Percentiles rank a stretch among this genome's conserved stretches.
These are phyloP conservation scores for Beauveria bassiana DNA, from an alignment of 2,329 filamentous ascomycete genomes.

Conservation along the genomic window DNA sequence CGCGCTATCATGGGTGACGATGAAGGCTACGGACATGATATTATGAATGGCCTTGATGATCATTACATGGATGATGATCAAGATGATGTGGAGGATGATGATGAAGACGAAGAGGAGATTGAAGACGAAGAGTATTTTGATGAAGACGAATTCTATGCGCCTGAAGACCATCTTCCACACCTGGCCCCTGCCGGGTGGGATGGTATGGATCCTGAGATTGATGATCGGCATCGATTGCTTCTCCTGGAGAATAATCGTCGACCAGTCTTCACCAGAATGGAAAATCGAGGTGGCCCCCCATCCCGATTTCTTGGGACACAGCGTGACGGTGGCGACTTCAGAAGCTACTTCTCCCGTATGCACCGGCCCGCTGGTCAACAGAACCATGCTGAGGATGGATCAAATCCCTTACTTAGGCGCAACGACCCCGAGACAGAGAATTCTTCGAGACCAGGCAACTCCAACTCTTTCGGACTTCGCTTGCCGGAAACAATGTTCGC, in stretches of 20 bases:
- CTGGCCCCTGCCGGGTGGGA: slow-evolving; percentile 52
- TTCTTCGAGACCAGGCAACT: slow-evolving; percentile 39
- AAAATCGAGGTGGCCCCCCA: slow-evolving; percentile 53
- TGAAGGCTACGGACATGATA: slow-evolving; percentile 43
- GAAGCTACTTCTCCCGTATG: slow-evolving; percentile 41
- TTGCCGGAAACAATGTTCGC: slow-evolving; percentile 40
- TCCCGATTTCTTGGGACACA: slow-evolving; percentile 41
- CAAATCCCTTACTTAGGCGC: slow-evolving; percentile 79
- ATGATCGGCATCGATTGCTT: slow-evolving; percentile 37
- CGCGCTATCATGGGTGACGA: slow-evolving; percentile 47
- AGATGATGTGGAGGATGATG: slow-evolving; percentile 53
- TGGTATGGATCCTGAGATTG: slow-evolving; percentile 42
- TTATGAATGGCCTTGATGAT: slow-evolving; percentile 43
- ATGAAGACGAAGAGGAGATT: slow-evolving; percentile 64
- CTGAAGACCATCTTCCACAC: slow-evolving; percentile 37
- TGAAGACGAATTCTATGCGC: slow-evolving; percentile 46
- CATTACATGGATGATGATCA: slow-evolving; percentile 46
- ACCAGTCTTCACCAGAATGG: slow-evolving; percentile 26
- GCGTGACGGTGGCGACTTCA: slow-evolving; percentile 46
- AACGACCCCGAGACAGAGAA: slow-evolving; percentile 35
- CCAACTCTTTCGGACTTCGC: slow-evolving; percentile 47
- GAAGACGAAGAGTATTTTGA: slow-evolving; percentile 60
- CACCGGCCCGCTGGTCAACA: slow-evolving; percentile 47
- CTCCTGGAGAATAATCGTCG: slow-evolving; percentile 44
- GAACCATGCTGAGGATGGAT: slow-evolving; percentile 62